A percentile compares a stretch with the other conserved stretches of the same genome.
phyloP scores from a whole-genome alignment of 148 eudicot species.

The Nepenthes mirabilis region DNA sequence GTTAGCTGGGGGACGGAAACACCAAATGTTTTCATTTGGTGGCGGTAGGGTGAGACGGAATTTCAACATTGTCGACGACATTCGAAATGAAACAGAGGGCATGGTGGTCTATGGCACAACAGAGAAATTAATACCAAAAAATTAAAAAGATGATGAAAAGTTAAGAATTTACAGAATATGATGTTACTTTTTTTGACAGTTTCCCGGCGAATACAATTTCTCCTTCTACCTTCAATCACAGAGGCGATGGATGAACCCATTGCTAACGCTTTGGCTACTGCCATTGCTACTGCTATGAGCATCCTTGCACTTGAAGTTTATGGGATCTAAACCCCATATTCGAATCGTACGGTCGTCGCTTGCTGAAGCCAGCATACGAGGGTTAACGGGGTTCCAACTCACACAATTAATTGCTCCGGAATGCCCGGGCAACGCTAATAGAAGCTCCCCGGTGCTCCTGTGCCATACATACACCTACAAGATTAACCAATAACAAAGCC shows the following conservation, averaged over 20 bases:
- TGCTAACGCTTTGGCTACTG: slow-evolving; percentile 1
- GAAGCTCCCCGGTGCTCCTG: slow-evolving; percentile 52
- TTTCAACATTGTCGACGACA: too few species aligned
- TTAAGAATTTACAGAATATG: too few species aligned
- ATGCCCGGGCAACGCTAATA: slow-evolving; percentile 55
- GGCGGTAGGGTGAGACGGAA: too few species aligned
- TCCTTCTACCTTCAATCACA: slow-evolving; percentile 21
- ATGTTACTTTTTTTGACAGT: too few species aligned
- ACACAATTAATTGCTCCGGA: slow-evolving; percentile 77
- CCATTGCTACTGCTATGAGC: slow-evolving; percentile 17
- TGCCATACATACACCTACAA: slow-evolving; percentile 80
- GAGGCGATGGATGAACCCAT: slow-evolving; percentile 27
- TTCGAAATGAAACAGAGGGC: too few species aligned
- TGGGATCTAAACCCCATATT: slow-evolving; percentile 55
- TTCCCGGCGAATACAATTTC: too few species aligned
- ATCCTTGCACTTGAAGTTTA: slow-evolving; percentile 17
- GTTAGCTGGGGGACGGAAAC: too few species aligned
- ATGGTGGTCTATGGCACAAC: too few species aligned
- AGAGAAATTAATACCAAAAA: too few species aligned
- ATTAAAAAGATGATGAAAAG: too few species aligned
- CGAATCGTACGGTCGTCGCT: slow-evolving; percentile 78
- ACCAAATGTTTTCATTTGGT: too few species aligned
- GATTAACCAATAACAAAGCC: neutral
- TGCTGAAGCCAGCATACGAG: slow-evolving; percentile 80
- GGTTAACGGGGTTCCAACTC: slow-evolving; percentile 79